A percentile compares a stretch with the other conserved stretches of the same genome.
Conservation (phyloP, 2,329 filamentous ascomycete genomes). For the Neopestalotiopsis rosae region DNA sequence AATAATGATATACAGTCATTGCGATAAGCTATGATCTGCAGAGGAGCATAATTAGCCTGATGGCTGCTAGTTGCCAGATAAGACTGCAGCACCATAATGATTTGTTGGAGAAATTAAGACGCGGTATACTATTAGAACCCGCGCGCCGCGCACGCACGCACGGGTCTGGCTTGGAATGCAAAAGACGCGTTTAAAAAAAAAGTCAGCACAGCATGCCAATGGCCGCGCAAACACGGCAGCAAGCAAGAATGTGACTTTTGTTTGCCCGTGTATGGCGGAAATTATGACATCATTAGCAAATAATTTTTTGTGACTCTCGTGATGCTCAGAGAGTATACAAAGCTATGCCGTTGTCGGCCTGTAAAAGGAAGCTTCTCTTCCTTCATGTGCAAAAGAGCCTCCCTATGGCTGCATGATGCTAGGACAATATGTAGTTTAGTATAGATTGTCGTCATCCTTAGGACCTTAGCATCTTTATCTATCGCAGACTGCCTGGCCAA, state of each 20-base stretch:
- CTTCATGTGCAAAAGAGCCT: slow-evolving; percentile 2
- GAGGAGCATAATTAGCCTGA: no score
- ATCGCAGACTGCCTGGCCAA: background rate
- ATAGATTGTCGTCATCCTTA: slow-evolving; percentile 9
- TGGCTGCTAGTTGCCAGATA: no score
- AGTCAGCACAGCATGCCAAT: background rate
- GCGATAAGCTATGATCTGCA: no score
- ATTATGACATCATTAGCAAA: background rate
- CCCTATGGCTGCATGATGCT: slow-evolving; percentile 4
- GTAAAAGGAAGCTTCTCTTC: background rate
- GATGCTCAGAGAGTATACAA: slow-evolving; percentile 3
- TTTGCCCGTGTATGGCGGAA: background rate
- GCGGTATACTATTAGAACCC: no score
- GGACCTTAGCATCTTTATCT: slow-evolving; percentile 3
- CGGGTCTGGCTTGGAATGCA: background rate
- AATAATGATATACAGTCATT: no score
- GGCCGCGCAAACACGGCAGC: background rate
- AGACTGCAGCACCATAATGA: no score
- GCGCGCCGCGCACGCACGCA: background rate
- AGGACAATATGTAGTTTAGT: slow-evolving; percentile 10
- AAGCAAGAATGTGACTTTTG: background rate
- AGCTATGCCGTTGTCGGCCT: slow-evolving; percentile 11
- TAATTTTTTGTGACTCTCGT: background rate
- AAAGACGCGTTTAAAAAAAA: background rate
- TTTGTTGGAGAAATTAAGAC: no score